Conservation (phyloP, 257 asterid genomes). For the Gentiana straminea region DNA sequence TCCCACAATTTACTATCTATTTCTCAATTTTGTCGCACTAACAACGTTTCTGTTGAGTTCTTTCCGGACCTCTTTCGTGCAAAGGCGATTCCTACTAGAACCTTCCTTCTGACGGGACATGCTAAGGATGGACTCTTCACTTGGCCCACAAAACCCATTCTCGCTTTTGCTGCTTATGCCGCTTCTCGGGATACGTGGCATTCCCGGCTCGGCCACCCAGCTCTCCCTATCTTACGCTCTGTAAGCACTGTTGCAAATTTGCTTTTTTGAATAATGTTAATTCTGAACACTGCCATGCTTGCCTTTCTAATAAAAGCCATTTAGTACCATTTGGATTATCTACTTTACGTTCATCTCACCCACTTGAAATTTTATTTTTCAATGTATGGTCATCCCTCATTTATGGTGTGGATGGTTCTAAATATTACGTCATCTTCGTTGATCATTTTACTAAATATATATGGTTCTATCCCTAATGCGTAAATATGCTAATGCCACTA, state of each 20-base stretch:
- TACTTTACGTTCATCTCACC: neutral
- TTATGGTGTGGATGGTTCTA: neutral
- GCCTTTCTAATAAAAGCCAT: slow-evolving; percentile 2
- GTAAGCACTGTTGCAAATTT: neutral
- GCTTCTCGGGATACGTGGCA: neutral
- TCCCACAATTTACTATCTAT: neutral
- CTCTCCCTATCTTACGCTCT: neutral
- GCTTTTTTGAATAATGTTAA: neutral
- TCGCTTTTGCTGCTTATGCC: neutral
- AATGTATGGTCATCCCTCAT: neutral
- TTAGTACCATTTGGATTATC: neutral
- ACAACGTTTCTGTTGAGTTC: neutral
- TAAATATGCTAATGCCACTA: neutral
- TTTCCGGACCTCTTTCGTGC: neutral
- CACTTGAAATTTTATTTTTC: neutral
- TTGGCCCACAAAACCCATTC: neutral
- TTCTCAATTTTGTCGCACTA: neutral
- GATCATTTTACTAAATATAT: slow-evolving; percentile 3
- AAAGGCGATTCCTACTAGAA: neutral
- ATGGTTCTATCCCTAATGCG: neutral
- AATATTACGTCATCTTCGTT: slow-evolving; percentile 7
- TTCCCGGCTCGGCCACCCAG: neutral
- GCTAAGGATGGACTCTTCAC: neutral
- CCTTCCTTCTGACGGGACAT: neutral
- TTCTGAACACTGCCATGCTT: neutral